phyloP scores from a whole-genome alignment of 257 asterid genomes.

The Rubia yunnanensis region DNA sequence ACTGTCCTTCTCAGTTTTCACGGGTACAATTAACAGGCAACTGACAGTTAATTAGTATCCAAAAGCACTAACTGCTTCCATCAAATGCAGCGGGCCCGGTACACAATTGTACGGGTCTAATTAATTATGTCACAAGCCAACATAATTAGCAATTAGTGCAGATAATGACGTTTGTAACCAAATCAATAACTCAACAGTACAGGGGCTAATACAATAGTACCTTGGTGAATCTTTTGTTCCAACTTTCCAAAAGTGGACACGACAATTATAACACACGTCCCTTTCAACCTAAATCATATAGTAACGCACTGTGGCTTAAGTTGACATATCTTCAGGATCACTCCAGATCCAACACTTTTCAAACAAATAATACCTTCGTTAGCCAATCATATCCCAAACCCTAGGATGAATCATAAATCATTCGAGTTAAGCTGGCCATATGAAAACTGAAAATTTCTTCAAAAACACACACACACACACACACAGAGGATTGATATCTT shows the following conservation, averaged over 20 bases:
- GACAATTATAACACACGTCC: background rate
- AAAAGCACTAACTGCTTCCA: background rate
- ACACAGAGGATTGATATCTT: too few species aligned
- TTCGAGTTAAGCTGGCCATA: background rate
- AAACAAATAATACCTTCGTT: background rate
- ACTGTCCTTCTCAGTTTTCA: background rate
- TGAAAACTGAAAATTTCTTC: background rate
- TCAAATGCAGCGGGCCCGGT: background rate
- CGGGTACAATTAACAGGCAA: background rate
- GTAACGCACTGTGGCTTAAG: background rate
- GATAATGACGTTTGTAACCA: background rate
- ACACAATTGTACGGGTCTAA: background rate
- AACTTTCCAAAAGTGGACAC: background rate
- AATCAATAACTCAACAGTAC: background rate
- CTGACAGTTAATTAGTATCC: background rate
- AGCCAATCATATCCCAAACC: background rate
- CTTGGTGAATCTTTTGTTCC: background rate
- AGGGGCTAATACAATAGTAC: background rate
- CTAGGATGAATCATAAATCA: background rate
- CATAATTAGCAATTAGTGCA: background rate
- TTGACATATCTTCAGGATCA: background rate
- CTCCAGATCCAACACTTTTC: background rate
- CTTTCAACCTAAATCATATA: background rate
- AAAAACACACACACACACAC: too few species aligned
- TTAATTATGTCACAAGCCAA: background rate